Percentiles rank a stretch among this genome's conserved stretches.
Evolutionary conservation across 495 filamentous ascomycete genomes (phyloP).

Genomic region (Hyaloscypha finlandica): DNA sequence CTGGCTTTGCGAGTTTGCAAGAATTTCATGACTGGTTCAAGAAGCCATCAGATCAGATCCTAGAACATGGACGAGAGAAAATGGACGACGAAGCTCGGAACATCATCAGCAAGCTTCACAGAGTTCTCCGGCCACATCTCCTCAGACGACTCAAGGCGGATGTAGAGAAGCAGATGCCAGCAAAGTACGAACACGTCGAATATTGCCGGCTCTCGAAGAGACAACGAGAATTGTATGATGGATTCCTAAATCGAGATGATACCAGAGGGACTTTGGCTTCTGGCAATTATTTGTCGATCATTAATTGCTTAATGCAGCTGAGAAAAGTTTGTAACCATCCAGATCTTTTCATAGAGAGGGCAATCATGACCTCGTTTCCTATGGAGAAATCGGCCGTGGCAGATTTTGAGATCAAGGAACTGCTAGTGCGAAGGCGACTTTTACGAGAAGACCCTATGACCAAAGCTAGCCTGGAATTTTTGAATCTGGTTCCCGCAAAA

Average conservation of each 20-base stretch:
- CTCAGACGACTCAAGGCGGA: conserved; percentile 93
- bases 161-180: conserved; percentile 99
- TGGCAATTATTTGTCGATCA: conserved; percentile 96
- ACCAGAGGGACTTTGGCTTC: conserved; percentile 88
- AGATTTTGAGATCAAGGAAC: conserved; percentile 76
- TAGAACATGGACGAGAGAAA: conserved; percentile 89
- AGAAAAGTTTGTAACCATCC: conserved; percentile 99
- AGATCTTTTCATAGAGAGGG: conserved; percentile 95
- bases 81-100: conserved; percentile 90
- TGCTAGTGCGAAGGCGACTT: conserved; percentile 66
- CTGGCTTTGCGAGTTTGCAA: conserved; percentile 84
- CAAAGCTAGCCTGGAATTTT: conserved; percentile 70
- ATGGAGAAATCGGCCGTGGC: conserved; percentile 83
- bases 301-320: conserved; percentile 97
- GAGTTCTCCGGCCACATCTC: conserved; percentile 89
- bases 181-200: conserved; percentile 95
- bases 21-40: conserved; percentile 95
- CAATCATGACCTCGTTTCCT: conserved; percentile 96
- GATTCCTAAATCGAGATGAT: conserved; percentile 91
- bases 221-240: conserved; percentile 94
- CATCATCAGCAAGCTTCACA: conserved; percentile 89
- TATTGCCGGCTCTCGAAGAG: conserved; percentile 93
- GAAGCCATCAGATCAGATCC: conserved; percentile 88
- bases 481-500: conserved; percentile 77
- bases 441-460: conserved; percentile 65